phyloP scores from a whole-genome alignment of 441 rosid species.

The Metrosideros polymorpha region DNA sequence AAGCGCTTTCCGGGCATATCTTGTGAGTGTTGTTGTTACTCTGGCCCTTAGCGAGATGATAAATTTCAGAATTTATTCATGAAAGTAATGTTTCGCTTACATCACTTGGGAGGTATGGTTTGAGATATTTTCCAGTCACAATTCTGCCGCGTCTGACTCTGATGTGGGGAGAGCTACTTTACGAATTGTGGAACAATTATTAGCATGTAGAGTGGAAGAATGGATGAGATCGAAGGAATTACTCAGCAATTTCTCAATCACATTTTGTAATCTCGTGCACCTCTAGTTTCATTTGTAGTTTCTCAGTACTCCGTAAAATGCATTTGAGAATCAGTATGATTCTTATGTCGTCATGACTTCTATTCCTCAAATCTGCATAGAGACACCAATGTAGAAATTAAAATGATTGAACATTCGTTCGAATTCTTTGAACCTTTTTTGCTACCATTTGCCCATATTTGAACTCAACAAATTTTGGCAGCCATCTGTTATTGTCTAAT shows the following conservation, averaged over 20 bases:
- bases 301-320: neutral
- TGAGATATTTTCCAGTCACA: neutral
- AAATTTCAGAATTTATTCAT: neutral
- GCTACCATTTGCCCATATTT: neutral
- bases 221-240: neutral
- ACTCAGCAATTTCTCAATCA: neutral
- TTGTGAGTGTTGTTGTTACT: constrained; percentile 39
- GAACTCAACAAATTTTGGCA: neutral
- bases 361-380: neutral
- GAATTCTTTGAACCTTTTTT: neutral
- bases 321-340: neutral
- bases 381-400: neutral
- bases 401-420: neutral
- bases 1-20: constrained; percentile 63
- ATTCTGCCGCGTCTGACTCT: neutral
- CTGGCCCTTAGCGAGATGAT: neutral
- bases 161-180: neutral
- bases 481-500: neutral
- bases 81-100: neutral
- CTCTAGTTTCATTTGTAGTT: neutral
- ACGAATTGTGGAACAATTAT: neutral
- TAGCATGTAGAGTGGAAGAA: neutral
- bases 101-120: neutral
- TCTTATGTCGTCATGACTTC: neutral
- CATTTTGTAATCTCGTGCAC: neutral